Evolutionary conservation across 495 filamentous ascomycete species (phyloP).

Genomic region (Hypoxylon rickii): DNA sequence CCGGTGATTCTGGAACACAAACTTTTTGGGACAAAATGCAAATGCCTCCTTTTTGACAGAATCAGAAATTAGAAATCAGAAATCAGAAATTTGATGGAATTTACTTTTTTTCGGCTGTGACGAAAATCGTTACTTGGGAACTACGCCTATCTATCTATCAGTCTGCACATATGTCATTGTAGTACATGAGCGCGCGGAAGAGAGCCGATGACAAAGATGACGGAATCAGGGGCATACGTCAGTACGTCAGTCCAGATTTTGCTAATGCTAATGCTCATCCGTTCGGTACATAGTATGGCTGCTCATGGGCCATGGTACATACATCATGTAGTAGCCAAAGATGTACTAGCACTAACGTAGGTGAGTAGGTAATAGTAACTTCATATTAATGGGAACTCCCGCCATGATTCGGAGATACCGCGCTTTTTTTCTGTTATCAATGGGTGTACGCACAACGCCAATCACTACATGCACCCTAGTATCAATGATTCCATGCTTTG

Average conservation of each 20-base stretch:
- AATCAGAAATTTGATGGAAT: not conserved
- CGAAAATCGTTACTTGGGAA: too few species aligned
- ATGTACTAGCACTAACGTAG: slow-evolving; percentile 12
- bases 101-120: too few species aligned
- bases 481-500: not conserved
- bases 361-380: slow-evolving; percentile 28
- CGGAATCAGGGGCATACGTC: slow-evolving; percentile 32
- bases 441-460: too few species aligned
- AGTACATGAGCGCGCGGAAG: slow-evolving; percentile 10
- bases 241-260: slow-evolving; percentile 11
- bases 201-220: slow-evolving; percentile 23
- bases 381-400: slow-evolving; percentile 25
- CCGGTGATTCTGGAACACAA: not conserved
- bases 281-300: too few species aligned
- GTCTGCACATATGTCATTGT: slow-evolving; percentile 13
- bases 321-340: too few species aligned
- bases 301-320: too few species aligned
- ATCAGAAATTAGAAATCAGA: too few species aligned
- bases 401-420: slow-evolving; percentile 28
- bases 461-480: slow-evolving; percentile 18
- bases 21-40: too few species aligned
- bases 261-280: too few species aligned
- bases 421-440: too few species aligned
- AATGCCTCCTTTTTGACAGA: too few species aligned
- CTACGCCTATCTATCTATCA: too few species aligned